These are phyloP conservation scores for Penicillium sp. DNA, from an alignment of 2,329 filamentous ascomycete species.

Conservation along the genomic window DNA sequence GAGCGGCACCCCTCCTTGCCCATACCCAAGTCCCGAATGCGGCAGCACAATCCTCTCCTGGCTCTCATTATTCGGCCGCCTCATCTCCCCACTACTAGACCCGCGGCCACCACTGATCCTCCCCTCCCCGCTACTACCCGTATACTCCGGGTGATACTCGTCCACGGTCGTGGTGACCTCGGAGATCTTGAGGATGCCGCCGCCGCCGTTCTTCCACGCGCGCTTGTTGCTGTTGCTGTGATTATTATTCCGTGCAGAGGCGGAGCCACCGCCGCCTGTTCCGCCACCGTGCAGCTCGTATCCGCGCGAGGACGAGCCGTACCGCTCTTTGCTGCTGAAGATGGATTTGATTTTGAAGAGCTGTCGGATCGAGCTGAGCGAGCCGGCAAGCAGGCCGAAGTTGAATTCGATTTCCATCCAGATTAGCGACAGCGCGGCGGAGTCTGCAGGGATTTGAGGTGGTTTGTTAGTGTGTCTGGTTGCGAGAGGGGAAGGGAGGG, in stretches of 20 bases:
- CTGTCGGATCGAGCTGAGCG: constrained; percentile 11
- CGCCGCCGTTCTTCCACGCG: constrained; percentile 1
- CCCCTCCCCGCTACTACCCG: neutral
- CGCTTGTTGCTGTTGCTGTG: neutral
- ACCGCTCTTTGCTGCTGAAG: neutral
- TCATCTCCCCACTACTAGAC: neutral
- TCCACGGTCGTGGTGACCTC: constrained; percentile 10
- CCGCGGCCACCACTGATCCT: neutral
- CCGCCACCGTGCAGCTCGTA: neutral
- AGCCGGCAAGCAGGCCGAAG: constrained; percentile 15
- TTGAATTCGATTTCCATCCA: constrained; percentile 21
- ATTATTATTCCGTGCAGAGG: neutral
- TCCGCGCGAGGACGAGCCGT: neutral
- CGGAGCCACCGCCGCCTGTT: no score
- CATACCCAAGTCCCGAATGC: neutral
- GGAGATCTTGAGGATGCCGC: constrained; percentile 13
- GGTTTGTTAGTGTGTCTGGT: neutral
- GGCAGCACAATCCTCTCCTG: neutral
- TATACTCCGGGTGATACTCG: constrained; percentile 2
- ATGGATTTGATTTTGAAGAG: constrained; percentile 1
- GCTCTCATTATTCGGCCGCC: neutral
- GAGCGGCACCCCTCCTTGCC: neutral
- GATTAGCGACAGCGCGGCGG: constrained; percentile 14
- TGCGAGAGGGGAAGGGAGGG: neutral
- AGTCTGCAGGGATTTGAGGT: neutral